Conservation (phyloP, 2,329 filamentous ascomycete genomes). For the Daldinia sp. region DNA sequence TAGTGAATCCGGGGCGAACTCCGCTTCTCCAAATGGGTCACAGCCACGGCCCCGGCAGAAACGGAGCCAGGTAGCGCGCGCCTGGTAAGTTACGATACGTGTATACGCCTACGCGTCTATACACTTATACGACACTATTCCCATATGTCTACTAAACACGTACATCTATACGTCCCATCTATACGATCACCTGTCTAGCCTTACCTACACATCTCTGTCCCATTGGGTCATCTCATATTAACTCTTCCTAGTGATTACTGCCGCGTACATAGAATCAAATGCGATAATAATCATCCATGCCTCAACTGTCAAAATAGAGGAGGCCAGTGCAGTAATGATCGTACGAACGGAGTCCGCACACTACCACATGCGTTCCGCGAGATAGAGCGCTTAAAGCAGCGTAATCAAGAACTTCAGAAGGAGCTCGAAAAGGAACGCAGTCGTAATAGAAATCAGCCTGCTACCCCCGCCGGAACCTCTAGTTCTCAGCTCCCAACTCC, state of each 20-base stretch:
- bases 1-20: constrained; percentile 7
- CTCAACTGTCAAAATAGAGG: constrained; percentile 49
- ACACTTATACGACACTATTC: too few species aligned
- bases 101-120: background rate
- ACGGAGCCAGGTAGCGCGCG: constrained; percentile 27
- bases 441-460: constrained; percentile 6
- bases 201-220: too few species aligned
- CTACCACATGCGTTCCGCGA: constrained; percentile 44
- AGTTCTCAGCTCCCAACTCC: constrained; percentile 7
- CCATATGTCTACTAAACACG: too few species aligned
- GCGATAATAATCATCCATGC: constrained; percentile 50
- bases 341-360: constrained; percentile 42
- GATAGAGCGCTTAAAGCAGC: constrained; percentile 47
- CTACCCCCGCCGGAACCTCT: background rate
- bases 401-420: constrained; percentile 43
- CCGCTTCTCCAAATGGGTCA: constrained; percentile 12
- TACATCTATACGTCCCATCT: too few species aligned
- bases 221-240: background rate
- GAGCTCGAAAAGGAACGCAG: constrained; percentile 30
- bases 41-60: constrained; percentile 26
- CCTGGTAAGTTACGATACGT: constrained; percentile 14
- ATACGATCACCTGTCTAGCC: too few species aligned
- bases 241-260: constrained; percentile 49
- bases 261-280: constrained; percentile 52
- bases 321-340: constrained; percentile 46